Percentiles rank a stretch among this genome's conserved stretches.
Conservation (phyloP, 148 eudicot species). For the Rhododendron kiyosumense region DNA sequence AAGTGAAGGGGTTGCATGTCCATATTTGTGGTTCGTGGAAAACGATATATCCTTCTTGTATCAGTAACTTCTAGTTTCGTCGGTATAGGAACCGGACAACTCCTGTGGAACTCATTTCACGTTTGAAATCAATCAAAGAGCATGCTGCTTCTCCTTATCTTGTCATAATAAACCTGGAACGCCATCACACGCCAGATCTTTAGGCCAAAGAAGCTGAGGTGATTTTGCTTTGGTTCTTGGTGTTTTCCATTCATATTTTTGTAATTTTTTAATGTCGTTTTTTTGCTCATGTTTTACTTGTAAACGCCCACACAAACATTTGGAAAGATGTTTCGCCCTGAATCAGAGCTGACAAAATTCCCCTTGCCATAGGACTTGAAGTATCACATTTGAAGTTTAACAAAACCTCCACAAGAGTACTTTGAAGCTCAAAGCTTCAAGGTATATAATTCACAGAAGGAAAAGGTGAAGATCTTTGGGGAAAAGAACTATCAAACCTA, state of each 20-base stretch:
- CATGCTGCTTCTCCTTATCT: conserved; percentile 69
- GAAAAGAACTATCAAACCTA: conserved; percentile 27
- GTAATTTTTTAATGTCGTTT: neutral
- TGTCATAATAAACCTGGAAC: conserved; percentile 80
- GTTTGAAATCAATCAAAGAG: conserved; percentile 68
- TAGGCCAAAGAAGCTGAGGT: conserved; percentile 88
- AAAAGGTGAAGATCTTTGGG: conserved; percentile 45
- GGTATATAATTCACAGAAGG: conserved; percentile 23
- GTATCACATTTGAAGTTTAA: conserved; percentile 60
- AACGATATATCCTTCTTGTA: neutral
- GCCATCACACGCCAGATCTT: conserved; percentile 72
- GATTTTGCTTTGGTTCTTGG: neutral
- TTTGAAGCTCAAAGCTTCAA: conserved; percentile 39
- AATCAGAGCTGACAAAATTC: conserved; percentile 45
- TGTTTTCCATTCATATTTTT: neutral
- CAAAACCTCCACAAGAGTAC: conserved; percentile 82
- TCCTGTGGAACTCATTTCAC: conserved; percentile 66
- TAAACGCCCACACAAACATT: conserved; percentile 76
- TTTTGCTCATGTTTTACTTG: neutral
- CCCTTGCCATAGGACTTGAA: conserved; percentile 73
- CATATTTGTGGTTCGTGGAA: neutral
- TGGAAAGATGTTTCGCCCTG: conserved; percentile 56
- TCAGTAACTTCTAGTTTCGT: neutral
- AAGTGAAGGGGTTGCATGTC: neutral
- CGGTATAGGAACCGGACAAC: conserved; percentile 64